Base-by-base conservation (phyloP, 306 rosid genomes). In the Phaseolus lunatus region DNA sequence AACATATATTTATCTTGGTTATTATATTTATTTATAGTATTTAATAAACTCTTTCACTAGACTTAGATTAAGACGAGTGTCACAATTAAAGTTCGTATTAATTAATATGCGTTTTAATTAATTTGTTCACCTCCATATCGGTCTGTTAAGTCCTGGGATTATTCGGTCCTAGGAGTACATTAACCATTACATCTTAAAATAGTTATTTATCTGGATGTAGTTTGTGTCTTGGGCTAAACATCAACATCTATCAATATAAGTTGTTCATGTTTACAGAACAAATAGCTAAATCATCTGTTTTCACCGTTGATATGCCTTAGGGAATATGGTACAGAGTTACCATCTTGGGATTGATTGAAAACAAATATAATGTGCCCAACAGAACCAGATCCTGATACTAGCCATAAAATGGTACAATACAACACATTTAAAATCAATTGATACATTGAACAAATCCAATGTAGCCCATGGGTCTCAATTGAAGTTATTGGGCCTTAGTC, bases 271-370 rank as follows among this genome's bases (percentile, higher is more conserved):
- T 52, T 54, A 26, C 80, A 78, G 82, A 70, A 71, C 39, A 78
- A 73, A 81, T 70, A 54, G 79, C 14, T 44, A 73, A 50, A 68
- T 81, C 85, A 77, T 81, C 1, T 50, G 71, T 71, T 72, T 48
- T 72, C 80, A 50, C 76, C 44, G 22, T 73, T 80, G 62, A 47
- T 68, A 37, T 48, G 73, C 24, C 64, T n/a, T 7, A 26, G 48
- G 64, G n/a, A 70, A 41, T 67, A 12, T 62, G 88, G 68, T 75
- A 26, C 49, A 22, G 64, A 75, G 86, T 78, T 75, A 66, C 70
- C 54, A 50, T 75, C 82, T 58, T 5, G 18, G 68, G 70, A 23
- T 39, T 66, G 82, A 79, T 82, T 59, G 77, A 70, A 54, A 71
- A 50, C 39, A 67, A 43, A 67, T 41, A 41, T 66, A 64, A 35